A percentile compares a stretch with the other conserved stretches of the same genome.
These are phyloP conservation scores for Spatholobus suberectus DNA, from an alignment of 306 rosid species.

Conservation along the genomic window DNA sequence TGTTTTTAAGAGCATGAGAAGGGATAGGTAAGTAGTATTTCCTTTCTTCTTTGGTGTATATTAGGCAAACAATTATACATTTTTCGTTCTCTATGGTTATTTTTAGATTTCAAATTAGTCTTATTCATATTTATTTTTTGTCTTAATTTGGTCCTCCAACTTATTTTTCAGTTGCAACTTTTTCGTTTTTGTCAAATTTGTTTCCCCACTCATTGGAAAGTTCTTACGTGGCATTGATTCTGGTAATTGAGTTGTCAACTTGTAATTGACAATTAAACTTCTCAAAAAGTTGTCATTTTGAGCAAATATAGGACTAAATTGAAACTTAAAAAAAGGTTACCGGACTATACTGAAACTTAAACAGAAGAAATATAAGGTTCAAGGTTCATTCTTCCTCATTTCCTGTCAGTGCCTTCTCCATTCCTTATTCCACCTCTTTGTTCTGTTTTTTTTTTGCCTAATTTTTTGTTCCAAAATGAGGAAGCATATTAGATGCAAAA, in stretches of 20 bases:
- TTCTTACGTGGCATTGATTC: background rate
- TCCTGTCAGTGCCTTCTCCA: too few species aligned
- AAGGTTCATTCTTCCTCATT: background rate
- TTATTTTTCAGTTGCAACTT: background rate
- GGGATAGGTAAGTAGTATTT: slow-evolving; percentile 72
- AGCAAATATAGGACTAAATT: background rate
- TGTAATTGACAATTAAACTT: background rate
- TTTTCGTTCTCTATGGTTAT: background rate
- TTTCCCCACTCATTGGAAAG: background rate
- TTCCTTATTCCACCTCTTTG: background rate
- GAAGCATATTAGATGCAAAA: background rate
- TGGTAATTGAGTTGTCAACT: background rate
- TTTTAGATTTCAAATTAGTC: background rate
- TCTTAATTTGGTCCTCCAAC: background rate
- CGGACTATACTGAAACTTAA: background rate
- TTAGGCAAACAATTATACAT: background rate
- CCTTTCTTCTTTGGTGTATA: background rate
- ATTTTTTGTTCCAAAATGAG: background rate
- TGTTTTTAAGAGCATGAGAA: slow-evolving; percentile 93
- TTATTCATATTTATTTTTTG: background rate
- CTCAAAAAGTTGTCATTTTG: background rate
- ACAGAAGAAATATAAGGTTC: too few species aligned
- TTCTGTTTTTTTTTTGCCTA: background rate
- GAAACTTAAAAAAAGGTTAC: background rate
- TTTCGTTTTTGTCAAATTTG: background rate